Evolutionary conservation across 192 early-diverging fungal genomes (phyloP).

Genomic region (Coemansia sp.): DNA sequence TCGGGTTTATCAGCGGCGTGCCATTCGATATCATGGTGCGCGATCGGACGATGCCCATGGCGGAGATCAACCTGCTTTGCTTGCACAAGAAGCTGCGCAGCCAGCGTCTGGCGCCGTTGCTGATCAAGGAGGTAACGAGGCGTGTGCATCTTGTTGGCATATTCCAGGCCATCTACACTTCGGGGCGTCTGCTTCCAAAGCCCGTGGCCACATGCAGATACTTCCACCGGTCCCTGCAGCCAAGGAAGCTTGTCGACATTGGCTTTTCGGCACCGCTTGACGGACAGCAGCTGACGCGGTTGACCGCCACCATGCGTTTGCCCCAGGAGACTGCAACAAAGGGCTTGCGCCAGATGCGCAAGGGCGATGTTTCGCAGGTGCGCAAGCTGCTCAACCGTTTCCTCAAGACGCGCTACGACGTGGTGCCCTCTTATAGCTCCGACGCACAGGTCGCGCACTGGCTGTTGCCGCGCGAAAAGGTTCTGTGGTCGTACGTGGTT

Average conservation of each 20-base stretch:
- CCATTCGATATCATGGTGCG: slow-evolving; percentile 79
- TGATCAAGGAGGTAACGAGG: slow-evolving; percentile 97
- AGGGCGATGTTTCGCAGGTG: slow-evolving; percentile 74
- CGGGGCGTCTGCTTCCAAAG: slow-evolving; percentile 86
- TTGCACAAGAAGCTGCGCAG: slow-evolving; percentile 93
- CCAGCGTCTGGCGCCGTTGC: slow-evolving; percentile 91
- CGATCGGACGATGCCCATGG: slow-evolving; percentile 65
- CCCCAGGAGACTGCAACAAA: slow-evolving; percentile 52
- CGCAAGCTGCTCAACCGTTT: slow-evolving; percentile 75
- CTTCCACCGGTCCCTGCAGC: slow-evolving; percentile 92
- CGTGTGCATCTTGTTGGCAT: slow-evolving; percentile 87
- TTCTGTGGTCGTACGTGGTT: slow-evolving; percentile 95
- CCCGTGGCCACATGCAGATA: slow-evolving; percentile 83
- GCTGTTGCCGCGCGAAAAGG: slow-evolving; percentile 79
- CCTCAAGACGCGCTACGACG: slow-evolving; percentile 59
- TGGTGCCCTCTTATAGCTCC: slow-evolving; percentile 71
- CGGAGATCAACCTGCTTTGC: slow-evolving; percentile 98
- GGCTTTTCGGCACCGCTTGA: slow-evolving; percentile 83
- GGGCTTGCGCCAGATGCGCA: slow-evolving; percentile 79
- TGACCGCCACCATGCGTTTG: slow-evolving; percentile 20
- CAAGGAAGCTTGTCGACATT: slow-evolving; percentile 91
- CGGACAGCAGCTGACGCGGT: slow-evolving; percentile 24
- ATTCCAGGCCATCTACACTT: slow-evolving; percentile 98
- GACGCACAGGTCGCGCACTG: slow-evolving; percentile 91
- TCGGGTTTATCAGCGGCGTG: slow-evolving; percentile 95